phyloP scores from a whole-genome alignment of 768 basidiomycete genomes.

The Naematelia encephala region DNA sequence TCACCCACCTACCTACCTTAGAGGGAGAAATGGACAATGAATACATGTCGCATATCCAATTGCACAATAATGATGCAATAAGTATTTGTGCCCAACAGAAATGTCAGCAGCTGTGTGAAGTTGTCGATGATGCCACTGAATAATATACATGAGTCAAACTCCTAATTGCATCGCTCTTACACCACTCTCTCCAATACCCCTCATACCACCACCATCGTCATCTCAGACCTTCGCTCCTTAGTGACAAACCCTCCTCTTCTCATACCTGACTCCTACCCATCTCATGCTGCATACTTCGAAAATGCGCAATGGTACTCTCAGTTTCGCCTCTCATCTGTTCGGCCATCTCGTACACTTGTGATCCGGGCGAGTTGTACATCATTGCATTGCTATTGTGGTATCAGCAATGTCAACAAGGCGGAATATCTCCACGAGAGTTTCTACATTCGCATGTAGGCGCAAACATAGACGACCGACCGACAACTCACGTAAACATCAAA shows the following conservation, averaged over 20 bases:
- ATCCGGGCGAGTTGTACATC: slow-evolving; percentile 89
- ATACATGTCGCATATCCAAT: neutral
- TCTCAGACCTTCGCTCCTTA: neutral
- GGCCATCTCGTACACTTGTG: slow-evolving; percentile 84
- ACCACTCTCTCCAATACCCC: too few relatives aligned
- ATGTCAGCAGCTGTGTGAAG: too few relatives aligned
- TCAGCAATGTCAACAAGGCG: neutral
- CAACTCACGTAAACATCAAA: slow-evolving; percentile 73
- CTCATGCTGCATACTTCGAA: slow-evolving; percentile 41
- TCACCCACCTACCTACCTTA: too few relatives aligned
- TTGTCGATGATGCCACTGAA: too few relatives aligned
- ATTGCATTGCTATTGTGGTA: slow-evolving; percentile 66
- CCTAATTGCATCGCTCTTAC: too few relatives aligned
- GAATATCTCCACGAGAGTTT: neutral
- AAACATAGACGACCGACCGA: too few relatives aligned
- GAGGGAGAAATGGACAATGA: neutral
- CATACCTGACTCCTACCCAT: slow-evolving; percentile 13
- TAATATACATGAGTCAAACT: too few relatives aligned
- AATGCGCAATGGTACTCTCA: slow-evolving; percentile 44
- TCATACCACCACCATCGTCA: neutral
- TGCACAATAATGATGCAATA: too few relatives aligned
- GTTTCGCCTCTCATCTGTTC: slow-evolving; percentile 66
- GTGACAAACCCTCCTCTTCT: neutral
- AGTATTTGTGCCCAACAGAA: too few relatives aligned
- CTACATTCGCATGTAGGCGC: neutral